Base-by-base conservation (phyloP, 2,329 filamentous ascomycete species). In the Fusarium graminum region DNA sequence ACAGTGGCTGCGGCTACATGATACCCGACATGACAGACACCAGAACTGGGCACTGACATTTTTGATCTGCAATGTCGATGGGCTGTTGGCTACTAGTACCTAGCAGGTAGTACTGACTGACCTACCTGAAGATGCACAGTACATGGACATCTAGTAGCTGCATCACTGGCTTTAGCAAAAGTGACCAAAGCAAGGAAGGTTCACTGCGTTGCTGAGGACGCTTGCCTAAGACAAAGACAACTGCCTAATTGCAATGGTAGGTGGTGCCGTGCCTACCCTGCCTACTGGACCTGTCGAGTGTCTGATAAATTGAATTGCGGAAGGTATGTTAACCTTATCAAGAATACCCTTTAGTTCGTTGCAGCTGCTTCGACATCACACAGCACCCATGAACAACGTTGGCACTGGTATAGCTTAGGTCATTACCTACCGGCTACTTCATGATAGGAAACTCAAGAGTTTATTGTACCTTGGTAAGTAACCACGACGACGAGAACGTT, bases 21-120 rank as follows among this genome's bases (percentile, higher is more conserved):
- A 52, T 45, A 45, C 22, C 25, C 41, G 41, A 42, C 26, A 22
- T 25, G 26, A 41, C 46, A 40, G 36, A 42, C 17, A 51, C 34
- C 34, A 36, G 10, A 17, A 17, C 16, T 36, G 34, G 16, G 34
- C 34, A 36, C 34, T 36, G 34, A 36, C 34, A 17, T 36, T 36
- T 36, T 36, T 9, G 34, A 36, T 36, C 34, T 36, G 34, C 34
- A 36, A 36, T 36, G 10, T 36, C 5, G 7, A n/a, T n/a, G n/a
- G n/a, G n/a, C 34, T 36, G 16, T n/a, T 17, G 34, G 22, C 22
- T 22, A 22, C 4, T 4, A 22, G n/a, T n/a, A n/a, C n/a, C n/a
- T n/a, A n/a, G n/a, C n/a, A n/a, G n/a, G n/a, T n/a, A n/a, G n/a
- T n/a, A n/a, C n/a, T n/a, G n/a, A n/a, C n/a, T n/a, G n/a, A 22